phyloP scores from a whole-genome alignment of 1,139 yeast species.

The Geotrichum citri-aurantii region DNA sequence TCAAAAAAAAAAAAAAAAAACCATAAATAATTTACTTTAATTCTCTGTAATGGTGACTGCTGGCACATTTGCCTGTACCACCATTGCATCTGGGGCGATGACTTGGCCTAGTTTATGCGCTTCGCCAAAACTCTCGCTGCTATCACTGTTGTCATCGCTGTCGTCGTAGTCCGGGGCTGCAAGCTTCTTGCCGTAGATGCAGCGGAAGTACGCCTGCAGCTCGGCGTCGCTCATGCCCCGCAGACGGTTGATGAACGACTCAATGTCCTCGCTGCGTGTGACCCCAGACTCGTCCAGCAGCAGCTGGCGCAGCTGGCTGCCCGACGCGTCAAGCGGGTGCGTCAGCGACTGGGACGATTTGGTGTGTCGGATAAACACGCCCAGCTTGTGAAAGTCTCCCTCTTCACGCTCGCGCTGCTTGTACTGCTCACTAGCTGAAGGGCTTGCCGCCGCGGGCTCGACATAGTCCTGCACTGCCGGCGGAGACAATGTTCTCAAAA shows the following conservation, averaged over 20 bases:
- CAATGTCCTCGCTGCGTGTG: background rate
- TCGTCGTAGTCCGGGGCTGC: background rate
- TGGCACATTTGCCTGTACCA: background rate
- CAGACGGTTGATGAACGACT: background rate
- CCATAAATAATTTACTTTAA: no score
- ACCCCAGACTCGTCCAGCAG: background rate
- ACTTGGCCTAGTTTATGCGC: no score
- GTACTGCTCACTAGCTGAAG: slow-evolving; percentile 1
- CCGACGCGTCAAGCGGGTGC: background rate
- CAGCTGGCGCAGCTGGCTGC: slow-evolving; percentile 1
- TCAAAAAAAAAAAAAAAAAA: no score
- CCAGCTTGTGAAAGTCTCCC: slow-evolving; percentile 85
- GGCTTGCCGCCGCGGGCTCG: background rate
- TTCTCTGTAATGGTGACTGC: no score
- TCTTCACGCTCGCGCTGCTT: slow-evolving; percentile 78
- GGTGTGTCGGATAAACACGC: slow-evolving; percentile 34
- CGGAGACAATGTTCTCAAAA: slow-evolving; percentile 24
- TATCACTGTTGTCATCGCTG: background rate
- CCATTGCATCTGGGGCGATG: no score
- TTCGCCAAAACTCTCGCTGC: background rate
- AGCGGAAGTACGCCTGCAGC: background rate
- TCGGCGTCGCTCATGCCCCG: slow-evolving; percentile 1
- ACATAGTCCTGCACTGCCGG: slow-evolving; percentile 3
- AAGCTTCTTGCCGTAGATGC: slow-evolving; percentile 1
- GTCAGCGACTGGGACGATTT: background rate